Base-by-base conservation (phyloP, 164 flowering plant species). In the Protea cynaroides region DNA sequence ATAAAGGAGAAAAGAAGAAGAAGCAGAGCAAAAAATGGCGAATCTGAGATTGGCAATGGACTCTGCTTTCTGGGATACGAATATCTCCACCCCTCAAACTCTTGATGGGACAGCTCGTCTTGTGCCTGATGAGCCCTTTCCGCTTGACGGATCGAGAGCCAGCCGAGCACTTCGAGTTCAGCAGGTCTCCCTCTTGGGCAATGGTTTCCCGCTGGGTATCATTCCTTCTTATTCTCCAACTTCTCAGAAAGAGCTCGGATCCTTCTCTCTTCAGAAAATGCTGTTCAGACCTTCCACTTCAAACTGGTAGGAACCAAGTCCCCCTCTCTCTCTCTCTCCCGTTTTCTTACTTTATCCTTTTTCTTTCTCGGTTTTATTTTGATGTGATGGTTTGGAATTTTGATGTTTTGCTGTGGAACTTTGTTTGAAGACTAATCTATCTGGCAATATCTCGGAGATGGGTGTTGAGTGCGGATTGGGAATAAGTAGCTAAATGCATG, bases 141-240 rank as follows among this genome's bases (percentile, higher is more conserved):
- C 97, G 8, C 44, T 87, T 8, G 88, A 82, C 62, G 84, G 81
- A 2, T 65, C 92, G 37, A 64, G 78, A 29, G 85, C 89, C 22
- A 74, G 91, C 66, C 74, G 78, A 55, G 78, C 69, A 22, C 83
- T 82, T 38, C 73, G 98, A 51, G 56, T 77, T 21, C 89, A 87
- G 72, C 98, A 93, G 64, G 75, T 93, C 49, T 72, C 86, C 0
- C 29, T 87, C 15, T 58, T 90, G 25, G 40, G 82, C 24, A 71
- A 66, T 57, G 92, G 94, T 5, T 90, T 90, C 56, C 98, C 98
- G 25, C 75, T 90, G 23, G 92, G 92, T 2, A 57, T 93, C 56
- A 74, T 90, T n/a, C 97, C 97, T 40, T 79, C 86, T 19, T 76
- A 58, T 64, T 73, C 80, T n/a, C 86, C 93, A 1, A 47, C 89